Evolutionary conservation across 2,329 filamentous ascomycete species (phyloP), one percentile per base, ranked within the genome.

Genomic region (Ascochyta koolunga): DNA sequence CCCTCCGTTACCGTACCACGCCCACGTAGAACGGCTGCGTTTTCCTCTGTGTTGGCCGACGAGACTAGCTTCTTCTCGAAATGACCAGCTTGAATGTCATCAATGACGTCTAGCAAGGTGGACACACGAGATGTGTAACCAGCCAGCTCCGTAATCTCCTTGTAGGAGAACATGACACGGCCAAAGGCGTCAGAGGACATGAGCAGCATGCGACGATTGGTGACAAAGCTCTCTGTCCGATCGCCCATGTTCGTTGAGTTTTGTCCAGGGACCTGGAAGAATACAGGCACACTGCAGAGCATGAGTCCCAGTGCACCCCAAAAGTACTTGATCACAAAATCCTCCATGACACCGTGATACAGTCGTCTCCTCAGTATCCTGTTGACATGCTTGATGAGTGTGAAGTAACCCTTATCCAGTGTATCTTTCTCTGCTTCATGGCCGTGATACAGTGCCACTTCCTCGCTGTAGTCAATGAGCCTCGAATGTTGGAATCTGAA

Each of bases 261-360:
- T 2, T 72, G 70, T 1, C 89, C 90, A 0, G 93, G 92, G 16
- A 97, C 83, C 75, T 93, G 93, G 81, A 99, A 90, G 75, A 99
- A 99, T 2, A 98, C 93, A 0, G 95, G 95, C 0, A 96, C 87
- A 74, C 91, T 96, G 80, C 95, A 99, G 9, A 99, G 86, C 60
- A 96, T 76, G 60, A 99, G 82, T 1, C 95, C 95, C 37, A 99
- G 76, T 2, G 95, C 93, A 35, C 95, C 95, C 95, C 95, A 99
- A 77, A 98, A 95, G 74, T 99, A 99, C 76, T 99, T 99, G 77
- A 99, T 96, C 53, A 98, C 91, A 76, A 97, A 99, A 75, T 99
- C 95, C 74, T 99, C 95, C 93, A 98, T 97, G 68, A 99, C 89
- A n/a, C 93, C 93, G 73, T 99, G 93, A 75, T 98, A 98, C 74